Base-by-base conservation (phyloP, 208 protist species). In the Trypanosoma rangeli region DNA sequence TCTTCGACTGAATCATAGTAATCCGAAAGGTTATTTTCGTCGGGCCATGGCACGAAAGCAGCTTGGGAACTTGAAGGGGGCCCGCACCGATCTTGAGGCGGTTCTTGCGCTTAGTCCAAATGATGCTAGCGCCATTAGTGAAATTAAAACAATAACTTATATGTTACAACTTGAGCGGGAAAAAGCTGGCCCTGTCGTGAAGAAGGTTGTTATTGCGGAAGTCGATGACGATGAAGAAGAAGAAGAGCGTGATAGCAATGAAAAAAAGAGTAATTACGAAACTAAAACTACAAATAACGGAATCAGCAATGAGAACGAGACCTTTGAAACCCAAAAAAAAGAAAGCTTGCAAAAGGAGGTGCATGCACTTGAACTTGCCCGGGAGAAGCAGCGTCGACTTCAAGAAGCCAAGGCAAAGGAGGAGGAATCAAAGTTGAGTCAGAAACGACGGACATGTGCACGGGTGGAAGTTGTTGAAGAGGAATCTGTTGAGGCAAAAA, bases 21-120 rank as follows among this genome's bases (percentile, higher is more conserved):
- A 95, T 60, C 75, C 87, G 10, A 97, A 97, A 77, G 93, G 77
- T 1, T 96, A 93, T 70, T 97, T 87, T 68, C 84, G 93, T 42
- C 84, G 93, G 26, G 93, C 90, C 26, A 68, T 96, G 44, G 89
- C 93, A 16, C 81, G 93, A 63, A 94, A 93, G 50, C 79, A 89
- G 53, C 78, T 94, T 33, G 74, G 77, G n/a, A 93, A 95, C 52
- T 64, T 95, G 44, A 87, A 82, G 70, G 93, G 90, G n/a, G 86
- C 93, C 1, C 80, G 90, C n/a, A 46, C 78, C 3, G 93, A 97
- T 68, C 66, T 95, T 44, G 90, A 96, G 69, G 78, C 90, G 3
- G 93, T 95, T 29, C 78, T 97, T 31, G 92, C 89, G 0, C 86
- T 97, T 33, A 75, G 61, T 3, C 92, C 87, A 18, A 79, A 79